phyloP scores from a whole-genome alignment of 2,329 filamentous ascomycete species.

The Trichophyton mentagrophytes region DNA sequence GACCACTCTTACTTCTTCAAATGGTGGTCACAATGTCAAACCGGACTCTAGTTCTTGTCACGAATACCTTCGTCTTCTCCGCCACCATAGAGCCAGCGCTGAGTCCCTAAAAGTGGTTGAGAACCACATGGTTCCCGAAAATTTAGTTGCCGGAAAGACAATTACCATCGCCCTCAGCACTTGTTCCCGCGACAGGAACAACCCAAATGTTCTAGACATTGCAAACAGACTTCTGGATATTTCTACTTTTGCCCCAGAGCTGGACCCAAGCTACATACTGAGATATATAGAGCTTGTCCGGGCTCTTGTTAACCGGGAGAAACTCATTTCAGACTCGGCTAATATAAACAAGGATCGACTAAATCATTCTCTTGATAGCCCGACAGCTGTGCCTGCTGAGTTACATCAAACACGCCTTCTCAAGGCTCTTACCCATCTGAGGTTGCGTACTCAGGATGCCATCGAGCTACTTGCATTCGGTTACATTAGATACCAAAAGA shows the following conservation, averaged over 20 bases:
- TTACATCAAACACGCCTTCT: constrained; percentile 4
- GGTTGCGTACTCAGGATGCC: neutral
- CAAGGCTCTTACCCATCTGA: constrained; percentile 1
- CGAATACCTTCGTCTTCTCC: constrained; percentile 54
- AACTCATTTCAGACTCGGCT: constrained; percentile 1
- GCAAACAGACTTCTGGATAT: constrained; percentile 52
- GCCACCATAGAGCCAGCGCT: constrained; percentile 51
- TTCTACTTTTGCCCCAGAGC: constrained; percentile 35
- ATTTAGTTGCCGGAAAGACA: constrained; percentile 38
- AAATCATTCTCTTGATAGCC: neutral
- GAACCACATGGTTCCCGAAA: constrained; percentile 37
- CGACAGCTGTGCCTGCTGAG: neutral
- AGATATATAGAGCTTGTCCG: constrained; percentile 8
- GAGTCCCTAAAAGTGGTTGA: constrained; percentile 48
- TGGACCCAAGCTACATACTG: neutral
- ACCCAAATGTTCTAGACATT: constrained; percentile 53
- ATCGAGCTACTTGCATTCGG: constrained; percentile 1
- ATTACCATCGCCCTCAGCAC: constrained; percentile 62
- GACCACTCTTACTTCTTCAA: constrained; percentile 49
- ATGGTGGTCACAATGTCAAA: constrained; percentile 41
- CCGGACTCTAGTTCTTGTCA: constrained; percentile 64
- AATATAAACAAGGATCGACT: neutral
- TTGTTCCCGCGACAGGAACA: constrained; percentile 65
- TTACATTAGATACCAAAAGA: neutral
- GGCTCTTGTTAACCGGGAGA: neutral